Percentiles rank a stretch among this genome's conserved stretches.
Conservation (phyloP, 345 rosid genomes). For the Gossypium herbaceum region DNA sequence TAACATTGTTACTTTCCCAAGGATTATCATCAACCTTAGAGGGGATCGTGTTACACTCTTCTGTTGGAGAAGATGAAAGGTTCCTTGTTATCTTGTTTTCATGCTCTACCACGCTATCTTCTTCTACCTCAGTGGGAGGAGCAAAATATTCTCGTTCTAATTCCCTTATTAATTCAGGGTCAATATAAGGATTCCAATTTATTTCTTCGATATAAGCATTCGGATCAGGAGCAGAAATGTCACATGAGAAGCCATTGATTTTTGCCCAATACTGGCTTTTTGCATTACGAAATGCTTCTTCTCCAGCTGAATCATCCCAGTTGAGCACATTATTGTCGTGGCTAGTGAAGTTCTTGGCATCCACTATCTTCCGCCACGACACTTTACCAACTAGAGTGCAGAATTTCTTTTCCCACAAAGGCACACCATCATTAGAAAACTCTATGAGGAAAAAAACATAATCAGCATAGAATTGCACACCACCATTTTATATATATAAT, state of each 20-base stretch:
- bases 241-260: conserved; percentile 34
- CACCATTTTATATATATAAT: background rate
- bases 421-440: conserved; percentile 32
- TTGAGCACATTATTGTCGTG: conserved; percentile 24
- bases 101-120: conserved; percentile 19
- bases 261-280: conserved; percentile 38
- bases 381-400: conserved; percentile 38
- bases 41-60: conserved; percentile 24
- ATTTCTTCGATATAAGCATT: conserved; percentile 39
- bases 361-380: conserved; percentile 45
- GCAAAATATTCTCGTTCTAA: conserved; percentile 28
- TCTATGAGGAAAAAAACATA: conserved; percentile 12
- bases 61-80: conserved; percentile 18
- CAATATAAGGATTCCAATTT: conserved; percentile 40
- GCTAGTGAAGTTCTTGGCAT: conserved; percentile 29
- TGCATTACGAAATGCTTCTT: conserved; percentile 48
- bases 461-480: background rate
- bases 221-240: conserved; percentile 38
- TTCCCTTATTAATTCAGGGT: conserved; percentile 31
- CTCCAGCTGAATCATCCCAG: conserved; percentile 52
- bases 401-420: conserved; percentile 50
- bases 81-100: conserved; percentile 21
- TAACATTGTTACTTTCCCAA: conserved; percentile 31
- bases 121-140: conserved; percentile 28
- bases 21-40: conserved; percentile 26